Percentiles rank a stretch among this genome's conserved stretches.
These are phyloP conservation scores for Eutrema heterophyllum DNA, from an alignment of 345 rosid genomes.

Conservation along the genomic window DNA sequence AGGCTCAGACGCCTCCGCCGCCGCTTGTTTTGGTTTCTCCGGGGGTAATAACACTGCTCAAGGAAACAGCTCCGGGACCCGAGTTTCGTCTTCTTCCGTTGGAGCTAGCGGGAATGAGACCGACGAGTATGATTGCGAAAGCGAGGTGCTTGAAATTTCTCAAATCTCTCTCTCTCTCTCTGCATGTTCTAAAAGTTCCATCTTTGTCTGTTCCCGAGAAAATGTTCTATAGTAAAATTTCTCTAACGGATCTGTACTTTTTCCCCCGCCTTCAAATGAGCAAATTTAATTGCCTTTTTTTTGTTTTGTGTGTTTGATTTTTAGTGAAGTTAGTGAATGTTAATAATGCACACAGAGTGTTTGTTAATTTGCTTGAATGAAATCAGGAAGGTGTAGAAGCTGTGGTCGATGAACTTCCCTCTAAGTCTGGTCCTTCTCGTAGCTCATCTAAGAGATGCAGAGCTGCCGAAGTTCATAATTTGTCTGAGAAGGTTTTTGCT, in stretches of 20 bases:
- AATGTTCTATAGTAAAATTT: not conserved
- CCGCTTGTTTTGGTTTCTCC: slow-evolving; percentile 22
- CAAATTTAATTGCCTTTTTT: not conserved
- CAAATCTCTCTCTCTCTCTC: not conserved
- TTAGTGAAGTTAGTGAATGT: not conserved
- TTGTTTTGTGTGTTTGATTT: not conserved
- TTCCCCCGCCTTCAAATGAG: not conserved
- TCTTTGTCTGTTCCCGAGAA: slow-evolving; percentile 9
- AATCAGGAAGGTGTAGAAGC: slow-evolving; percentile 66
- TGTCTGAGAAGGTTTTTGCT: slow-evolving; percentile 73
- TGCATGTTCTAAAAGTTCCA: slow-evolving; percentile 7
- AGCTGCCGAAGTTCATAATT: slow-evolving; percentile 95
- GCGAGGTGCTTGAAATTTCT: slow-evolving; percentile 52
- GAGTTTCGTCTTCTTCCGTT: slow-evolving; percentile 41
- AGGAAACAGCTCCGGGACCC: slow-evolving; percentile 24
- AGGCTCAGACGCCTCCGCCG: not conserved
- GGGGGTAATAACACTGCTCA: slow-evolving; percentile 22
- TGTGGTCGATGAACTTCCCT: slow-evolving; percentile 44
- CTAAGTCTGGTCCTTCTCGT: slow-evolving; percentile 45
- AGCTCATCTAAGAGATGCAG: slow-evolving; percentile 81
- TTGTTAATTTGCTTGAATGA: not conserved
- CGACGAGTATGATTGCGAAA: slow-evolving; percentile 70
- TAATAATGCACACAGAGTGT: not conserved
- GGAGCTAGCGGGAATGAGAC: slow-evolving; percentile 59
- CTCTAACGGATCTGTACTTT: slow-evolving; percentile 25